Evolutionary conservation across 192 early-diverging fungal genomes (phyloP).

Genomic region (Paraglomus brasilianum): DNA sequence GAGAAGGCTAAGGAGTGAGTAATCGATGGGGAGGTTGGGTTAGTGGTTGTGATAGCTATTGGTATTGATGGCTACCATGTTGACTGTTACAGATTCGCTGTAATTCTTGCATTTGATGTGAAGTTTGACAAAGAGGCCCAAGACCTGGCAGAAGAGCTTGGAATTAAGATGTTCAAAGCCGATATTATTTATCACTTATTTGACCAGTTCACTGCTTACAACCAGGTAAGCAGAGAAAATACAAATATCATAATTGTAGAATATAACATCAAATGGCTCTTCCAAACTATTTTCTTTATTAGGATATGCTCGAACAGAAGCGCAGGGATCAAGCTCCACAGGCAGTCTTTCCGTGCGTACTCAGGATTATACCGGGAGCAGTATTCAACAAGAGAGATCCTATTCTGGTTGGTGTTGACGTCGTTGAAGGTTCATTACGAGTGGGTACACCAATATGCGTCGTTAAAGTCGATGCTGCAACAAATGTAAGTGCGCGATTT

Average conservation of each 20-base stretch:
- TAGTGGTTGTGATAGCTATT: conserved; percentile 44
- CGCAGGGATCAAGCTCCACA: conserved; percentile 81
- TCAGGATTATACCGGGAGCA: conserved; percentile 83
- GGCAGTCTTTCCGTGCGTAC: conserved; percentile 95
- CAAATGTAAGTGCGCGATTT: conserved; percentile 36
- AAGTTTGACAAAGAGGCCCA: conserved; percentile 88
- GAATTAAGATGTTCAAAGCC: conserved; percentile 91
- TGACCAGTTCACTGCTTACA: conserved; percentile 86
- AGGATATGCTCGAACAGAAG: conserved; percentile 78
- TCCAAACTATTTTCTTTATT: conserved; percentile 33
- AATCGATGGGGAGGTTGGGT: not conserved
- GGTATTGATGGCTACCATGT: conserved; percentile 53
- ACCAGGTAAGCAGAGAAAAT: conserved; percentile 32
- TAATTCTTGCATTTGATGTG: conserved; percentile 88
- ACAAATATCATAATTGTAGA: no score
- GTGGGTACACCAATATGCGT: conserved; percentile 93
- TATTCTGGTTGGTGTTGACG: conserved; percentile 93
- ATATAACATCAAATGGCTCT: not conserved
- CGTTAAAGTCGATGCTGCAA: conserved; percentile 67
- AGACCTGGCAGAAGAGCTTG: conserved; percentile 87
- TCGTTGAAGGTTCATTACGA: conserved; percentile 87
- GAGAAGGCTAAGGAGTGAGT: conserved; percentile 79
- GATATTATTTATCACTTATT: conserved; percentile 99
- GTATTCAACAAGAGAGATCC: conserved; percentile 96
- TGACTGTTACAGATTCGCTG: conserved; percentile 46